Evolutionary conservation across 495 filamentous ascomycete genomes (phyloP), one percentile per base, ranked within the genome.

Genomic region (Xylaria palmicola): DNA sequence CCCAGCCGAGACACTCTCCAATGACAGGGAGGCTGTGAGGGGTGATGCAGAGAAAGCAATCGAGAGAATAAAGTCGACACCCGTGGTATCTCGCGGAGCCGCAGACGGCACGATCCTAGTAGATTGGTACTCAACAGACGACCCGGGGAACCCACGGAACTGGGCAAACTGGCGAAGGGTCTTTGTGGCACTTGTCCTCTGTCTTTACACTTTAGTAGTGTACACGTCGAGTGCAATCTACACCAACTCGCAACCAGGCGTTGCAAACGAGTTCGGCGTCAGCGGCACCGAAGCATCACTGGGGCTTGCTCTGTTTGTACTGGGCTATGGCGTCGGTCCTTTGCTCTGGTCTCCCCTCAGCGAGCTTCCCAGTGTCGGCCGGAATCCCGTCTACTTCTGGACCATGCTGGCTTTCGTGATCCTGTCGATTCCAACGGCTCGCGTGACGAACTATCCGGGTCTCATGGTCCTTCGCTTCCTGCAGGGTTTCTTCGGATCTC

Each of bases 401-500:
- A 90, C 88, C 0, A 90, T 91, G 74, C 73, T 79, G 1, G 75
- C 90, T 26, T 93, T 92, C 72, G 74, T 89, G 48, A 82, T 92
- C 57, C 85, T 89, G 76, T 77, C 90, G 17, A 83, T 94, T 44
- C 90, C 91, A 3, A 89, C 88, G 56, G 90, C 89, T 1, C 76
- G 93, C 10, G 89, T 89, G 10, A 73, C 80, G 37, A 92, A 93
- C 64, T 87, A 89, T 34, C 71, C 80, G 34, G 90, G 90, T 1
- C 83, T 93, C 75, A 77, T 94, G 49, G 74, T 92, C 12, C 80
- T 85, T 47, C 85, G 91, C 1, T 94, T 94, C 65, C 77, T 94
- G 53, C 83, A 86, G 68, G 91, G 91, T 1, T 75, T 94, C 51
- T 83, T 89, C 22, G 90, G 90, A 6, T 86, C 82, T 40, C 90